Evolutionary conservation across 176 grass and related monocot species (phyloP), one percentile per base, ranked within the genome.

Genomic region (Tuctoria greenei): DNA sequence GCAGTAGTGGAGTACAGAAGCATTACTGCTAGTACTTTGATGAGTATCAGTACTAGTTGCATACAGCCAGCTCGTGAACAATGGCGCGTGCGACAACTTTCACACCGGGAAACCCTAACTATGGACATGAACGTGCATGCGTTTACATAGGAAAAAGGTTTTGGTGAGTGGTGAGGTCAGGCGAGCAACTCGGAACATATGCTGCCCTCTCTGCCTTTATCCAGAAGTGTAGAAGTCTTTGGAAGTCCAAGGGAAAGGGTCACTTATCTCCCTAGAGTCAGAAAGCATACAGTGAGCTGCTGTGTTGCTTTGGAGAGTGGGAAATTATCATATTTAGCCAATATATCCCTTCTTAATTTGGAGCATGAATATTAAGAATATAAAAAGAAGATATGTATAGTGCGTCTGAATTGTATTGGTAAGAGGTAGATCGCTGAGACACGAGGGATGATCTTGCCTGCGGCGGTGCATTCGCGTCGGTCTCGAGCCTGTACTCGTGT

Each of bases 401-500:
- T 44, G 64, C 37, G 12, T 40, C 21, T 27, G 26, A 61, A 16
- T 14, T 14, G 6, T n/a, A 31, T 3, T 38, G 20, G 7, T 43
- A 16, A 1, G 36, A 37, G 47, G 7, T 6, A 76, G 25, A 63
- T 62, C 10, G 57, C 6, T 18, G 26, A 43, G 60, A 50, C 16
- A 6, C 10, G 50, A 21, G 31, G 31, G 31, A 3, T 31, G 55
- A 69, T 43, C 88, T 93, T 91, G 76, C 95, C 91, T 95, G 95
- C 0, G 89, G 95, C 4, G 87, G 86, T 16, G 86, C 95, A 66
- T 88, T 98, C 65, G 95, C 95, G 67, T 98, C 95, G 4, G 84
- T 88, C 83, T 98, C 95, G 0, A 98, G 95, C 38, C 95, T 84
- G 64, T 98, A 98, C 86, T 98, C 95, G 27, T 98, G 95, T 82